Evolutionary conservation across 108 stramenopile species (phyloP), one percentile per base, ranked within the genome.

Genomic region (Cyclotella sp.): DNA sequence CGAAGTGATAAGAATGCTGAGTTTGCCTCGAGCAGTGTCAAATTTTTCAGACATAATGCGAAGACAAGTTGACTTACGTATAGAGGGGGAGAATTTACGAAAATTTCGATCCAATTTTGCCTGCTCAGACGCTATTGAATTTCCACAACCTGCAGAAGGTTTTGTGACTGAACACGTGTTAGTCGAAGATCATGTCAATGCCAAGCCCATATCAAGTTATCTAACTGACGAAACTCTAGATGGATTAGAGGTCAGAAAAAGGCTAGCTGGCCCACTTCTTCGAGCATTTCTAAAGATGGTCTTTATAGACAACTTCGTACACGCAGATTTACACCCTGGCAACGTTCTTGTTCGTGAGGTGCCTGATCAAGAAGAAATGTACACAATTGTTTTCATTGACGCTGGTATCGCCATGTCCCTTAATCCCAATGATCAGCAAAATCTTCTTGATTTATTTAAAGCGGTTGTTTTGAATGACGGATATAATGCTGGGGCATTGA

Each of bases 271-370:
- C 10, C 90, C 90, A 26, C 71, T 97, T 44, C 78, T 95, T 27
- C 79, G 90, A 29, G 87, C 93, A n/a, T 95, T 93, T 83, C 83
- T 97, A 52, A 93, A 94, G 69, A 97, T 97, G 96, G 93, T 95
- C 0, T 97, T 95, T 51, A 63, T 85, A 8, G 89, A 93, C 79
- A 89, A 84, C 44, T 93, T 84, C 54, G 66, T 87, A 1, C 86
- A 91, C 71, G 64, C 85, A 9, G 96, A 97, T 74, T 71, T 97
- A 11, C 96, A 97, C 75, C 94, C 93, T 9, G 92, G 90, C 19
- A 89, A 84, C 51, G 83, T 85, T 15, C 63, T 87, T 24, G 76
- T 87, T 21, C 58, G 79, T 22, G 73, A 78, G 61, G 53, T 77
- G 63, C 34, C 68, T 40, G 68, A 77, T 49, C 65, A 45, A 28